These are phyloP conservation scores for Eustoma russellianum DNA, from an alignment of 257 asterid genomes.

Conservation along the genomic window DNA sequence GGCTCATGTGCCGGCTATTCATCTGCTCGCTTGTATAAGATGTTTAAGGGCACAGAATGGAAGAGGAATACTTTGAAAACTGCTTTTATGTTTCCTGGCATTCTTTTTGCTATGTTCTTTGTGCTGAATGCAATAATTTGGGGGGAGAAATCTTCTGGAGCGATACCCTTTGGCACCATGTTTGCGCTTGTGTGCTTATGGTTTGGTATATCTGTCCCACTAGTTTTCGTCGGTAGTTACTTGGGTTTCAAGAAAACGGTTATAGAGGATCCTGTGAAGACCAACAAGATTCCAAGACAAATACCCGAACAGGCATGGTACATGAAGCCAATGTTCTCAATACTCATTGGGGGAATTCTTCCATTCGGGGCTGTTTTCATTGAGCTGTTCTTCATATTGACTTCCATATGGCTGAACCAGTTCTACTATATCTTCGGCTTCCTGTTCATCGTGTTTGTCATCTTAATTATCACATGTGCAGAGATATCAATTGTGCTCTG, in stretches of 20 bases:
- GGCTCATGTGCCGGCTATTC: constrained; percentile 81
- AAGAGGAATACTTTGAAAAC: constrained; percentile 73
- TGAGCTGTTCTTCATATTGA: constrained; percentile 80
- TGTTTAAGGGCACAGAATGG: constrained; percentile 82
- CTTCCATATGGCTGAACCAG: constrained; percentile 91
- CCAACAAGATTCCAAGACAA: constrained; percentile 78
- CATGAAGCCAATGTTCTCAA: constrained; percentile 71
- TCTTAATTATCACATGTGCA: constrained; percentile 68
- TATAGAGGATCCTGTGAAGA: constrained; percentile 75
- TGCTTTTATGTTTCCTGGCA: constrained; percentile 84
- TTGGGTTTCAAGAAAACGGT: constrained; percentile 73
- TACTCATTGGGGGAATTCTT: constrained; percentile 79
- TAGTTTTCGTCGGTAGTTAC: constrained; percentile 77
- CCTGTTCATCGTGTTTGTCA: constrained; percentile 76
- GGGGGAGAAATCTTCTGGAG: constrained; percentile 90
- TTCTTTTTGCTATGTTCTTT: constrained; percentile 58
- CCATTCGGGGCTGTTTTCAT: constrained; percentile 94
- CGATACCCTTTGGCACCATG: constrained; percentile 83
- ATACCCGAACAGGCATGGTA: constrained; percentile 90
- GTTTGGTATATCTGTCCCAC: constrained; percentile 85
- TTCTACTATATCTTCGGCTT: constrained; percentile 88
- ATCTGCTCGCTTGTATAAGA: constrained; percentile 70
- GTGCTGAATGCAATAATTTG: constrained; percentile 71
- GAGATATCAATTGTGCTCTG: constrained; percentile 81
- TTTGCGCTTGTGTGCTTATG: constrained; percentile 74